Base-by-base conservation (phyloP, 2,329 filamentous ascomycete genomes). In the Colletotrichum tanaceti region DNA sequence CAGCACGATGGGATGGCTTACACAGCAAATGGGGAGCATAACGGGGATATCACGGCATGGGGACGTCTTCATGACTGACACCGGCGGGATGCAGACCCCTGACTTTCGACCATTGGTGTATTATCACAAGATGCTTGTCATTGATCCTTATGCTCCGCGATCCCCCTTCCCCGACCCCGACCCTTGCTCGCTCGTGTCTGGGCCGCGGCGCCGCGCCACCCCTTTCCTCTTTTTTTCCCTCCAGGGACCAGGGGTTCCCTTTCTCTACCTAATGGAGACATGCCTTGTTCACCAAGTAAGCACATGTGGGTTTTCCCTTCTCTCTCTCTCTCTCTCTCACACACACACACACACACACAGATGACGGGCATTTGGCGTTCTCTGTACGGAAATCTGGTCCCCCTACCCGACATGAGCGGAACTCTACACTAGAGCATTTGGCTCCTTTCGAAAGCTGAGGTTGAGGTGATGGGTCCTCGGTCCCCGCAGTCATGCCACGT, bases 121-220 rank as follows among this genome's bases (percentile, higher is more conserved):
- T n/a, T n/a, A 53, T 59, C 47, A 18, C 41, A 16, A 28, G 32
- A n/a, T 28, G 22, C 49, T 41, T 32, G 65, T 14, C 20, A 35
- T 10, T 64, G 54, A 65, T 55, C 65, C 65, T 55, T 65, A 61
- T 49, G n/a, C 49, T n/a, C 16, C 28, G 22, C 62, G 65, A 65
- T 43, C 32, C 5, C 18, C 7, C 28, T 28, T 28, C 28, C 7
- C 28, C 5, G n/a, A 13, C 54, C 52, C 47, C 49, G 49, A 58
- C 35, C 65, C 61, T 44, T 55, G 55, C 54, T 22, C 38, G 32
- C 60, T 13, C 41, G n/a, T 59, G 65, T 43, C 65, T 65, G 35
- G 49, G 18, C 52, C 14, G 28, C 41, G n/a, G n/a, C 49, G 28
- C 7, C 28, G 28, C 28, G 28, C 28, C 28, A 28, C 1, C 28